phyloP scores from a whole-genome alignment of 2,329 filamentous ascomycete genomes.

The Diaporthe caulivora region DNA sequence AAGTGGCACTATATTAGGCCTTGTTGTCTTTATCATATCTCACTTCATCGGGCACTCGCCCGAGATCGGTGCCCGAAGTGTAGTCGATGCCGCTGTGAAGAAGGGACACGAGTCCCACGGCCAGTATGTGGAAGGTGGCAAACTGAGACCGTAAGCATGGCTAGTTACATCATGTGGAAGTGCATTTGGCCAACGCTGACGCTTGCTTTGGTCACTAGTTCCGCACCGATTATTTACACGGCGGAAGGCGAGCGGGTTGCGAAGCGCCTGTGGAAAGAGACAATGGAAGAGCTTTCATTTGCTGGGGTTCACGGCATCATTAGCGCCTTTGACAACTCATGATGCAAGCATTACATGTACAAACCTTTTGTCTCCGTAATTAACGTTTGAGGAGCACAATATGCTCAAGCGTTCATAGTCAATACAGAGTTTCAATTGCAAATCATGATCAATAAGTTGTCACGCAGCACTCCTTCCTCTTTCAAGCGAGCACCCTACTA shows the following conservation, averaged over 20 bases:
- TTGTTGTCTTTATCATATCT: neutral
- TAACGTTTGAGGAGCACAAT: neutral
- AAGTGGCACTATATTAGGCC: neutral
- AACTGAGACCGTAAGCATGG: constrained; percentile 13
- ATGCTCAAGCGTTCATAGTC: neutral
- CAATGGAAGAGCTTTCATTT: constrained; percentile 23
- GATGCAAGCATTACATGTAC: neutral
- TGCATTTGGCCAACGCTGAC: neutral
- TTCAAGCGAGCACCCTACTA: too few relatives aligned
- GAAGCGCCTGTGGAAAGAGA: constrained; percentile 12
- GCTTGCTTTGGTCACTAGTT: neutral
- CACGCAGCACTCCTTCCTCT: too few relatives aligned
- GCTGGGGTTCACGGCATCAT: neutral
- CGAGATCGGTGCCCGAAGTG: neutral
- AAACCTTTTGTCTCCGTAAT: neutral
- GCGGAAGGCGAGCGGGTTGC: neutral
- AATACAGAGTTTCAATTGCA: too few relatives aligned
- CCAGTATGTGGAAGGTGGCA: constrained; percentile 3
- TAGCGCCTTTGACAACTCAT: neutral
- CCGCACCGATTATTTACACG: neutral
- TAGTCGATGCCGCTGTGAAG: constrained; percentile 10
- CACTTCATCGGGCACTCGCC: neutral
- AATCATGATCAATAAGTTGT: too few relatives aligned
- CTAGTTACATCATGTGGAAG: neutral
- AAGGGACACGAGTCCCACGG: constrained; percentile 16